Conservation (phyloP, 768 basidiomycete genomes). For the Pleurotus giganteus region DNA sequence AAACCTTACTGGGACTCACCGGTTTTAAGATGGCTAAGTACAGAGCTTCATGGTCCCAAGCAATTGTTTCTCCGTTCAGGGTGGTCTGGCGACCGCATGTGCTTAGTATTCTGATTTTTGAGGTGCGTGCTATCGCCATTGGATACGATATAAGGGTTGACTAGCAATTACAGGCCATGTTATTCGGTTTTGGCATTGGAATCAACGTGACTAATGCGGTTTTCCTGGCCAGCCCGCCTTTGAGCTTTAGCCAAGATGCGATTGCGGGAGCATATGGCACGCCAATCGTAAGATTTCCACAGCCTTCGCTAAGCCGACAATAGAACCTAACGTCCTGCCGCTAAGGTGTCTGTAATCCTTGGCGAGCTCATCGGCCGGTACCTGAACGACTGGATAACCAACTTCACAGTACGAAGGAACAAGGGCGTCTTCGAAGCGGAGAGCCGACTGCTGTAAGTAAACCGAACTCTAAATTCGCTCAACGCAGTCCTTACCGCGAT, state of each 20-base stretch:
- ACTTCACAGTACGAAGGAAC: constrained; percentile 29
- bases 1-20: constrained; percentile 43
- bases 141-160: not conserved
- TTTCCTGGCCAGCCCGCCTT: constrained; percentile 25
- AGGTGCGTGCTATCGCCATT: constrained; percentile 23
- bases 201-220: constrained; percentile 36
- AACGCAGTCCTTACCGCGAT: not conserved
- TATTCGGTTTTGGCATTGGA: constrained; percentile 32
- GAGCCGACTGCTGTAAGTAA: constrained; percentile 44
- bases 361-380: constrained; percentile 38
- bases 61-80: constrained; percentile 31
- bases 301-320: not conserved
- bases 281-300: constrained; percentile 28
- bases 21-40: constrained; percentile 42
- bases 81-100: constrained; percentile 51
- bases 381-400: constrained; percentile 35
- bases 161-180: constrained; percentile 15
- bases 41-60: constrained; percentile 37
- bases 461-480: not conserved
- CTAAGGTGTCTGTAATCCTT: constrained; percentile 32
- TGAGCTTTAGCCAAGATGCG: constrained; percentile 36
- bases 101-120: constrained; percentile 36
- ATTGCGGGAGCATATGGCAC: constrained; percentile 39
- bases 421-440: constrained; percentile 42
- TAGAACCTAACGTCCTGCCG: not conserved